Evolutionary conservation across 2,329 filamentous ascomycete species (phyloP).

Genomic region (Pseudovirgaria hyperparasitica): DNA sequence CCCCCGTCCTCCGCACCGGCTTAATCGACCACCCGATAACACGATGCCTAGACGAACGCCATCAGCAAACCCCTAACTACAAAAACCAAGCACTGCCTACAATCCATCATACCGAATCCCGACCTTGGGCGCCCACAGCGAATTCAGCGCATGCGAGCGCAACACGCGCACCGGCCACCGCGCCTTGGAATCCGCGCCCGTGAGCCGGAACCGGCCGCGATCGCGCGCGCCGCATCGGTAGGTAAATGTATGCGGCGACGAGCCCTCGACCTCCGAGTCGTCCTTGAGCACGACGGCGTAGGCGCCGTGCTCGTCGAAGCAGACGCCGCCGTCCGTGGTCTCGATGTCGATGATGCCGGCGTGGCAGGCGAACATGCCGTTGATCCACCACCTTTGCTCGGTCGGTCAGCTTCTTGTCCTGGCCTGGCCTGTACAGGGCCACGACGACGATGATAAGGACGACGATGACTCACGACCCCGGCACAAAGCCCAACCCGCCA

Average conservation of each 20-base stretch:
- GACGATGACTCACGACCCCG: conserved; percentile 35
- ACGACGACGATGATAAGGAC: not conserved
- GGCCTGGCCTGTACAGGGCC: not conserved
- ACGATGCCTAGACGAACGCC: conserved; percentile 9
- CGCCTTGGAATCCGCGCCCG: conserved; percentile 26
- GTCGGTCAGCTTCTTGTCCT: not conserved
- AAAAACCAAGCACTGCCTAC: conserved; percentile 19
- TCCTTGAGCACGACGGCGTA: conserved; percentile 34
- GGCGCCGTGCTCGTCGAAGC: conserved; percentile 27
- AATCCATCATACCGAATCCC: conserved; percentile 37
- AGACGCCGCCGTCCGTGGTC: conserved; percentile 29
- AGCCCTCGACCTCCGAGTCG: conserved; percentile 23
- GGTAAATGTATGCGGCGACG: conserved; percentile 22
- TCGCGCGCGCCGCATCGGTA: conserved; percentile 29
- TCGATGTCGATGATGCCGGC: conserved; percentile 35
- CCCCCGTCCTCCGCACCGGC: conserved; percentile 9
- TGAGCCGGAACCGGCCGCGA: conserved; percentile 31
- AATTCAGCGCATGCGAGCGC: conserved; percentile 30
- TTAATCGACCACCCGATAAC: conserved; percentile 29
- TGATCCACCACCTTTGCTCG: conserved; percentile 35
- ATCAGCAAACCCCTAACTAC: not conserved
- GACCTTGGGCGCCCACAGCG: conserved; percentile 32
- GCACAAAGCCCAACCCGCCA: conserved; percentile 32
- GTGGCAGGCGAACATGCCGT: conserved; percentile 31
- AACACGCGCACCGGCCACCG: conserved; percentile 31